Conservation (phyloP, 208 protist genomes). For the Leishmania arabica region DNA sequence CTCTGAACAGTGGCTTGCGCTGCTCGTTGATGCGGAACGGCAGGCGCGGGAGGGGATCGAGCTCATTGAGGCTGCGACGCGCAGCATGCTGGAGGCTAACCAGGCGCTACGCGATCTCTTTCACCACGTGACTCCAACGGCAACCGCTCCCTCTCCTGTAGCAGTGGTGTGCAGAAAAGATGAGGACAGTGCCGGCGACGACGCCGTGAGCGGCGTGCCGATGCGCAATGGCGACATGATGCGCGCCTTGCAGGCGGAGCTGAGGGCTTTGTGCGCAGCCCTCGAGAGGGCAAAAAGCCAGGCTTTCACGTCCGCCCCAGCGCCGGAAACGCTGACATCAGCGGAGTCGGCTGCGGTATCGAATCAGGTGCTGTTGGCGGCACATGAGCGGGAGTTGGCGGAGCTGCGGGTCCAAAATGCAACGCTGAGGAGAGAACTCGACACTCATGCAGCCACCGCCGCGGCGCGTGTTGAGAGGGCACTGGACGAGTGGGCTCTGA, state of each 20-base stretch:
- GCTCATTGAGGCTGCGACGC: constrained; percentile 17
- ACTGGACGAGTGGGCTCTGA: neutral
- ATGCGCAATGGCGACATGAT: neutral
- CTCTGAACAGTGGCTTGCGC: neutral
- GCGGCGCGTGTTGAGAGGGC: neutral
- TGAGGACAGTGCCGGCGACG: neutral
- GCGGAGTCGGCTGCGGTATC: neutral
- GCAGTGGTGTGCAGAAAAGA: neutral
- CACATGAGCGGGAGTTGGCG: constrained; percentile 5
- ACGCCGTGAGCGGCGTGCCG: neutral
- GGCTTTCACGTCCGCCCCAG: neutral
- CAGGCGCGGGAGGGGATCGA: constrained; percentile 16
- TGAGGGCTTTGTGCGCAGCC: constrained; percentile 12
- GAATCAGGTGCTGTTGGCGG: neutral
- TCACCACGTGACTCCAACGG: neutral
- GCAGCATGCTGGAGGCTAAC: constrained; percentile 17
- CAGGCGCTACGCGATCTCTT: neutral
- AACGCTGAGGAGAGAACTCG: constrained; percentile 3
- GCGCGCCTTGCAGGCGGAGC: constrained; percentile 14
- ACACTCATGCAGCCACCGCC: neutral
- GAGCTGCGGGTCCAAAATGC: constrained; percentile 14
- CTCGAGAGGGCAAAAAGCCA: neutral
- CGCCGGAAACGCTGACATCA: neutral
- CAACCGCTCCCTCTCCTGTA: neutral
- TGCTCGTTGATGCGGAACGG: constrained; percentile 5